Base-by-base conservation (phyloP, 371 early-diverging fungal genomes). In the Blakeslea trispora region DNA sequence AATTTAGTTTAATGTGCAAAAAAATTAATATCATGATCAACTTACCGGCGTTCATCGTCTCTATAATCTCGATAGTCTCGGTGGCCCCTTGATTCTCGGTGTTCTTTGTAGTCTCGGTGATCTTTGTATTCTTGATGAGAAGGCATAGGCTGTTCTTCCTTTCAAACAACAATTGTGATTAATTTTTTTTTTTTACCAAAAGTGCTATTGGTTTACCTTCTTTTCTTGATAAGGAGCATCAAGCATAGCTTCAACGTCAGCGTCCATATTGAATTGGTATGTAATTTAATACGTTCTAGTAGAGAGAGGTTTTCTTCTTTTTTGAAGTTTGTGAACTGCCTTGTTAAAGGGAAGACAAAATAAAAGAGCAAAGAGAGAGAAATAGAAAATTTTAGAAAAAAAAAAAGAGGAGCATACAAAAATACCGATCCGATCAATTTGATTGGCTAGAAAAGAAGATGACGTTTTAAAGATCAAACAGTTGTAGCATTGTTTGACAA, bases 191-290 rank as follows among this genome's bases (percentile, higher is more conserved):
- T n/a, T n/a, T n/a, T n/a, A n/a, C n/a, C n/a, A n/a, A 39, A 18
- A 34, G 19, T 34, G 53, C 45, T 23, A 44, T 34, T 22, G 7
- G 11, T 42, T 59, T 68, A 69, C 73, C 54, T 57, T 61, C 54
- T 83, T 85, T 71, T 86, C 82, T 67, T 84, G 87, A 74, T 87
- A 93, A 21, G 92, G 92, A 44, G 93, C 92, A 61, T 92, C 93
- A 66, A 93, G 81, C 80, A 93, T 83, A 60, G 88, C 91, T 72
- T 92, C 94, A 49, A 93, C 83, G 59, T 91, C 87, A 53, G 74
- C 59, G 50, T 79, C 79, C 82, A 73, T 67, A 63, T 74, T 53
- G 62, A 34, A 48, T 31, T 17, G 37, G 11, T 37, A 5, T 28
- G 28, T 28, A 28, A 7, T 3, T 28, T 28, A n/a, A n/a, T n/a